These are phyloP conservation scores for Talaromyces sp. DNA, from an alignment of 2,329 filamentous ascomycete species.

Conservation along the genomic window DNA sequence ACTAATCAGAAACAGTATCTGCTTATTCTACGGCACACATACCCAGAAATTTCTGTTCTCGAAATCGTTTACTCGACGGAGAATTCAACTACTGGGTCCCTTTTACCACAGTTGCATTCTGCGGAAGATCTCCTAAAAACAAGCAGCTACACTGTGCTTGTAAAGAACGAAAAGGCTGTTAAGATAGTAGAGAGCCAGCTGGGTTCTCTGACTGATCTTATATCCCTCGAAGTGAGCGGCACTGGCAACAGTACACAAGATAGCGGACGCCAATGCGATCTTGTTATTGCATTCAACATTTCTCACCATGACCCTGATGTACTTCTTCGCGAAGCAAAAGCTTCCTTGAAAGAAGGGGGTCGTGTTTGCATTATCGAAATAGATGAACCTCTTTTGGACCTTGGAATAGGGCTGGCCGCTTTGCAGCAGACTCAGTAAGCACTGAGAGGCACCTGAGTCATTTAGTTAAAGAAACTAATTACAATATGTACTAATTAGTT, in stretches of 20 bases:
- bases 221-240: not conserved
- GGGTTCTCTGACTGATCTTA: not conserved
- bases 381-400: not conserved
- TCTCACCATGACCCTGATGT: not conserved
- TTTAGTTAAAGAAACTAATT: not conserved
- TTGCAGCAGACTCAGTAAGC: not conserved
- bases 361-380: not conserved
- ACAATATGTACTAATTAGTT: not conserved
- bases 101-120: not conserved
- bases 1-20: not conserved
- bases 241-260: not conserved
- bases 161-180: not conserved
- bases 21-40: not conserved
- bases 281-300: not conserved
- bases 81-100: not conserved
- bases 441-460: not conserved
- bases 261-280: not conserved
- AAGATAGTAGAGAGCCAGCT: not conserved
- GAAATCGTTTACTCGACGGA: not conserved
- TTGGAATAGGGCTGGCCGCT: not conserved
- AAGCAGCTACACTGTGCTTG: not conserved
- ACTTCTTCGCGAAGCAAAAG: not conserved
- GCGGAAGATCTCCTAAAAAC: not conserved
- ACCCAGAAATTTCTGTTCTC: not conserved
- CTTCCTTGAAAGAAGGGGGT: not conserved